Evolutionary conservation across 108 stramenopile species (phyloP), one percentile per base, ranked within the genome.

Genomic region (Cyclotella kingstonii): DNA sequence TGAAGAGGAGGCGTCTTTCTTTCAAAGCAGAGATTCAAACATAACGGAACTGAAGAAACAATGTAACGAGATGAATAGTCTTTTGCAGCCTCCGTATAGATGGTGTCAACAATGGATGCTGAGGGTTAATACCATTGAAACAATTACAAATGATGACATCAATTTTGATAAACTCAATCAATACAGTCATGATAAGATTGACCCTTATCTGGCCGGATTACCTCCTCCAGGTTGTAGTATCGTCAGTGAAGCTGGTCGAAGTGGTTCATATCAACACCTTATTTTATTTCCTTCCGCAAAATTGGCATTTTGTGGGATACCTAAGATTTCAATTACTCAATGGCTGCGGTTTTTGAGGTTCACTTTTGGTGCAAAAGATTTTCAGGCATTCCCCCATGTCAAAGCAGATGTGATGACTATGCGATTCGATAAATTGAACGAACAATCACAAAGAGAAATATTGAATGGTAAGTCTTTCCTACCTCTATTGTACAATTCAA

Each of bases 301-400:
- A 39, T 60, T 81, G n/a, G 66, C 66, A 28, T 72, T 81, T 73
- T 81, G 80, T 64, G 80, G 75, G 2, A 77, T 81, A 33, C 71
- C 70, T 0, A 81, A 81, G 39, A 60, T 73, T 14, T 65, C 57
- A 8, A 72, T 76, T 30, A 77, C 80, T 4, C 66, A 73, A 46
- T 81, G 80, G 80, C 10, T 77, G 42, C 68, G 77, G 40, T 77
- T 81, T 60, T 50, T 77, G 33, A 40, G 80, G 35, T 70, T 68
- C 48, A 60, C 60, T 19, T 53, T 73, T 23, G 80, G 80, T 35
- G 75, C 80, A 10, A 65, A 67, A 19, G 80, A 81, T 68, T 81
- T 68, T 50, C 60, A 39, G 55, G 38, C 55, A 2, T 56, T 42
- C 27, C 81, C 81, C 1, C 65, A 82, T 40, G 25, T 45, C 17